Evolutionary conservation across 495 filamentous ascomycete genomes (phyloP).

Genomic region (Aspergillus sclerotiicarbonarius): DNA sequence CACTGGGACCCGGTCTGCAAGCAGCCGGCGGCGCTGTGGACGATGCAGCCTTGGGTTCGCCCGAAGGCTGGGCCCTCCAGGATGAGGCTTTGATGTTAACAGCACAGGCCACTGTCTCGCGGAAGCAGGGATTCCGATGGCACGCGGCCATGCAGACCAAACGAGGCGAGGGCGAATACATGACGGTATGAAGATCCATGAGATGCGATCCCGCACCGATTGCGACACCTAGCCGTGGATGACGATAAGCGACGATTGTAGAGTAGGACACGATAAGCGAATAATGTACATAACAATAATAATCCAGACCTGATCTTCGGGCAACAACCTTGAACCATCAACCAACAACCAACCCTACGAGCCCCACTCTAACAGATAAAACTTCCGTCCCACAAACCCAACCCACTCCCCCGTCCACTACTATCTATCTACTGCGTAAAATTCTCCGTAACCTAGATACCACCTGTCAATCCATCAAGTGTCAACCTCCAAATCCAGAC

Average conservation of each 20-base stretch:
- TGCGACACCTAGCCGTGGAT: background rate
- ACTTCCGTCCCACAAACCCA: background rate
- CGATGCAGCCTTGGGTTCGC: background rate
- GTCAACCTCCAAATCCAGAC: background rate
- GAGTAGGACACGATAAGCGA: background rate
- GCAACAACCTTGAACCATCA: background rate
- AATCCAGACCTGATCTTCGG: too few species aligned
- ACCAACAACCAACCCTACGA: background rate
- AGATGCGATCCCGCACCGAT: background rate
- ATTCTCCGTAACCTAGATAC: background rate
- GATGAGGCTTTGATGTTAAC: conserved; percentile 7
- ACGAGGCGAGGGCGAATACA: conserved; percentile 78
- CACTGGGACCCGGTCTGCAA: conserved; percentile 19
- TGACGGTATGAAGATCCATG: conserved; percentile 63
- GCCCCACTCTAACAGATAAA: too few species aligned
- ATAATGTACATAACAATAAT: background rate
- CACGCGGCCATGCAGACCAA: conserved; percentile 65
- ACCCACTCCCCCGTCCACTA: background rate
- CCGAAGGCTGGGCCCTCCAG: conserved; percentile 15
- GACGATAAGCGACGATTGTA: background rate
- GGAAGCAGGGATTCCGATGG: conserved; percentile 67
- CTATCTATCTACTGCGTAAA: background rate
- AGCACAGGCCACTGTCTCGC: background rate
- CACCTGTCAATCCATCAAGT: too few species aligned
- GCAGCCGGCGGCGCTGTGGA: conserved; percentile 11